phyloP scores from a whole-genome alignment of 2,329 filamentous ascomycete genomes.

The Lachnellula subtilissima region DNA sequence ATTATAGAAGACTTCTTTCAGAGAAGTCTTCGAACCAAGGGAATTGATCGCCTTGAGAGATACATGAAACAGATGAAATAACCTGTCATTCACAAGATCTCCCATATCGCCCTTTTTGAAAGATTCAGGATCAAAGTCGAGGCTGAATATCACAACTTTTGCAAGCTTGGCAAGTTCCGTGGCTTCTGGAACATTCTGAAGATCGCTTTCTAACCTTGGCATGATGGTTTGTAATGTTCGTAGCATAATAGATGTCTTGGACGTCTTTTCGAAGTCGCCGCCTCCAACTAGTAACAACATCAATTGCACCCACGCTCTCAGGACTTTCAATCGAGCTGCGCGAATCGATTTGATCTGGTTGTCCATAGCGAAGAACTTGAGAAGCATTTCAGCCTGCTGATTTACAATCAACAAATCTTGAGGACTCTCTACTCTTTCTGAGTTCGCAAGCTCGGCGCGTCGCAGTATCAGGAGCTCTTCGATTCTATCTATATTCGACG shows the following conservation, averaged over 20 bases:
- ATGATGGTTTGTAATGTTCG: conserved; percentile 83
- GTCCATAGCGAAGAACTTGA: conserved; percentile 56
- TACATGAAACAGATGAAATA: conserved; percentile 87
- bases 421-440: conserved; percentile 44
- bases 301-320: conserved; percentile 81
- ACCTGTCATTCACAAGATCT: conserved; percentile 78
- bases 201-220: conserved; percentile 76
- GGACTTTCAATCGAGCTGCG: conserved; percentile 54
- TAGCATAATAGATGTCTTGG: conserved; percentile 72
- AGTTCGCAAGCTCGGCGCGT: conserved; percentile 54
- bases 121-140: conserved; percentile 52
- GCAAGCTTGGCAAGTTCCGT: conserved; percentile 73
- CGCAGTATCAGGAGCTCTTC: conserved; percentile 70
- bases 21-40: conserved; percentile 61
- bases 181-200: conserved; percentile 64
- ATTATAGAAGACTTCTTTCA: conserved; percentile 84
- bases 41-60: conserved; percentile 75
- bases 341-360: conserved; percentile 58
- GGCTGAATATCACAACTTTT: conserved; percentile 64
- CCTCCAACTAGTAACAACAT: conserved; percentile 77
- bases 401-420: conserved; percentile 49
- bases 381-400: conserved; percentile 53
- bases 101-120: conserved; percentile 46
- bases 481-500: conserved; percentile 68
- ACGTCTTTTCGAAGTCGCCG: conserved; percentile 70